A percentile compares a stretch with the other conserved stretches of the same genome.
Evolutionary conservation across 495 filamentous ascomycete genomes (phyloP).

Genomic region (Usnea hakonensis): DNA sequence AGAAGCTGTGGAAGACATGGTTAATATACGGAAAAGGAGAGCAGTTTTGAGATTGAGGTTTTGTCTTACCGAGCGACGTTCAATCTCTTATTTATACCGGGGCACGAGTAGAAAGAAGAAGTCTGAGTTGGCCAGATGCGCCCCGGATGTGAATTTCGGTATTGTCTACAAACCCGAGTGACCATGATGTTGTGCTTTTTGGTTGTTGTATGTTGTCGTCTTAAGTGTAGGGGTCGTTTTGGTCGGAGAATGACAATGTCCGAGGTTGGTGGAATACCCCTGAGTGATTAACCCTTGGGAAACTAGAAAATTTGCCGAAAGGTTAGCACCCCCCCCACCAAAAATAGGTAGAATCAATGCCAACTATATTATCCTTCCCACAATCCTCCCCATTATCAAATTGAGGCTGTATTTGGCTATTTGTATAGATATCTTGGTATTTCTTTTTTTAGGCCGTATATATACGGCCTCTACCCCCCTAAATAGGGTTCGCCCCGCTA

Average conservation of each 20-base stretch:
- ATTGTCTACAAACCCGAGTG: constrained; percentile 7
- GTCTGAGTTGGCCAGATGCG: neutral
- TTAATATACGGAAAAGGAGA: constrained; percentile 3
- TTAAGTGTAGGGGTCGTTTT: too few relatives aligned
- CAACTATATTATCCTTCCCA: too few relatives aligned
- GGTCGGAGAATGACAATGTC: constrained; percentile 6
- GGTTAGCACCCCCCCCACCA: too few relatives aligned
- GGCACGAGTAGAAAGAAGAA: neutral
- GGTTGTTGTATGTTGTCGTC: too few relatives aligned
- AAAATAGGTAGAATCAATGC: too few relatives aligned
- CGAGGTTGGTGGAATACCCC: constrained; percentile 5
- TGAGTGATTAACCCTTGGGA: too few relatives aligned
- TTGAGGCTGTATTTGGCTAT: too few relatives aligned
- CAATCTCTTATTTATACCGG: neutral
- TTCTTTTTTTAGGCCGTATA: neutral
- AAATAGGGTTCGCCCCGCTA: neutral
- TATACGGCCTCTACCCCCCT: neutral
- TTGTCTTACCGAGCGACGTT: neutral
- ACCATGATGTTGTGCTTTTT: constrained; percentile 1
- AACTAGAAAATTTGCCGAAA: too few relatives aligned
- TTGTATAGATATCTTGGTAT: neutral
- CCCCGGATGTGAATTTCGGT: neutral
- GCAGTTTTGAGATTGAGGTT: neutral
- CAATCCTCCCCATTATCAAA: too few relatives aligned
- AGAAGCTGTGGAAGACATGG: constrained; percentile 18